Conservation (phyloP, 2,329 filamentous ascomycete genomes). For the Microdochium nivale region DNA sequence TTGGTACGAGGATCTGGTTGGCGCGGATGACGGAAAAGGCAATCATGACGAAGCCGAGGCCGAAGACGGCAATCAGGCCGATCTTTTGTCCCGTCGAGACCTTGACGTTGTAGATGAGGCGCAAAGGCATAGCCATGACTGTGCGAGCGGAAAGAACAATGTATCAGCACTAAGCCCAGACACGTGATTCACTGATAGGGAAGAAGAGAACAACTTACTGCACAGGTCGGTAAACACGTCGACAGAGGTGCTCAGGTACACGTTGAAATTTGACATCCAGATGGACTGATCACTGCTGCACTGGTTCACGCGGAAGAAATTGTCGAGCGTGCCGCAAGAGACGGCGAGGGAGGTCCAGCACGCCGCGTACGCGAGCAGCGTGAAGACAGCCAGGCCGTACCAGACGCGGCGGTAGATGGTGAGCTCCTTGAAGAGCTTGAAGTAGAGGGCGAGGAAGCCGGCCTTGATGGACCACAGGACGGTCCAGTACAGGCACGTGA, state of each 20-base stretch:
- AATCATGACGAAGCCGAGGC: slow-evolving; percentile 19
- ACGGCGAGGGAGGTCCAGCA: slow-evolving; percentile 14
- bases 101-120: slow-evolving; percentile 18
- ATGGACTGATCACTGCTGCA: slow-evolving; percentile 10
- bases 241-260: slow-evolving; percentile 16
- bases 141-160: background rate
- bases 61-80: slow-evolving; percentile 17
- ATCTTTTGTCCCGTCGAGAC: slow-evolving; percentile 17
- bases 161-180: slow-evolving; percentile 1
- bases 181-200: too few species aligned
- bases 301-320: slow-evolving; percentile 16
- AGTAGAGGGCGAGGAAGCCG: slow-evolving; percentile 18
- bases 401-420: slow-evolving; percentile 15
- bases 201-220: slow-evolving; percentile 6
- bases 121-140: slow-evolving; percentile 19
- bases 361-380: slow-evolving; percentile 15
- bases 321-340: slow-evolving; percentile 15
- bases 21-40: slow-evolving; percentile 20
- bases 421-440: slow-evolving; percentile 16
- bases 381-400: slow-evolving; percentile 15
- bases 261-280: slow-evolving; percentile 15
- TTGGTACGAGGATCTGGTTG: slow-evolving; percentile 12
- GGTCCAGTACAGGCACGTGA: slow-evolving; percentile 19
- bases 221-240: slow-evolving; percentile 20
- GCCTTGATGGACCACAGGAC: slow-evolving; percentile 21